These are phyloP conservation scores for Pythium periplocum DNA, from an alignment of 352 stramenopile species.

Conservation along the genomic window DNA sequence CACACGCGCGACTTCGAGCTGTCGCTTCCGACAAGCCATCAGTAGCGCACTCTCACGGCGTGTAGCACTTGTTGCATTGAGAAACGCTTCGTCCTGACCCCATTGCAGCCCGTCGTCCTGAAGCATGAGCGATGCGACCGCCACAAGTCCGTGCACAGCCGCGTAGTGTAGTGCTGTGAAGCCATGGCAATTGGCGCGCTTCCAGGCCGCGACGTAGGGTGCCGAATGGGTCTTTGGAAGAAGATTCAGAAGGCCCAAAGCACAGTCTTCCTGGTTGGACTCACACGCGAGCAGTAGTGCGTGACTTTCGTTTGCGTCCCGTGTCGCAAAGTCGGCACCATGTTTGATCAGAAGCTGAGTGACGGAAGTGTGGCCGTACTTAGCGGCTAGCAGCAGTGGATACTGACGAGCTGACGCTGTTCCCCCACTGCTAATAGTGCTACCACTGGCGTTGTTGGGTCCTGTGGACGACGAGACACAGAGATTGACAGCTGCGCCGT, in stretches of 20 bases:
- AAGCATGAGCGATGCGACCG: slow-evolving; percentile 30
- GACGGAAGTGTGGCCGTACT: slow-evolving; percentile 88
- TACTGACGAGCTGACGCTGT: slow-evolving; percentile 10
- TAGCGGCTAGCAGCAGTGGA: slow-evolving; percentile 87
- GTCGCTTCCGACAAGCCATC: slow-evolving; percentile 58
- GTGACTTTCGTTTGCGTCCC: slow-evolving; percentile 42
- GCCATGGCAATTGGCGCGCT: slow-evolving; percentile 41
- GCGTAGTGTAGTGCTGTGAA: slow-evolving; percentile 64
- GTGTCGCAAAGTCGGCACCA: slow-evolving; percentile 24
- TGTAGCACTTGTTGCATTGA: slow-evolving; percentile 39
- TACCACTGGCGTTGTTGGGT: slow-evolving; percentile 7
- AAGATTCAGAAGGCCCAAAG: slow-evolving; percentile 30
- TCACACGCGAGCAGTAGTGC: slow-evolving; percentile 57
- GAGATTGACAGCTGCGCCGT: slow-evolving; percentile 20
- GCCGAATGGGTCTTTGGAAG: slow-evolving; percentile 4
- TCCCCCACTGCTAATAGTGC: not conserved
- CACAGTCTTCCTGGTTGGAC: slow-evolving; percentile 41
- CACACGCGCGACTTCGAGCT: slow-evolving; percentile 32
- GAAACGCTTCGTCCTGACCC: slow-evolving; percentile 22
- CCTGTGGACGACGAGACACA: slow-evolving; percentile 11
- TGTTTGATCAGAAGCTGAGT: slow-evolving; percentile 67
- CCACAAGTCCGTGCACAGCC: slow-evolving; percentile 33
- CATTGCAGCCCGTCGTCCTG: slow-evolving; percentile 19
- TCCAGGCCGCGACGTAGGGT: slow-evolving; percentile 24
- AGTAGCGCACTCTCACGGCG: slow-evolving; percentile 55